Conservation (phyloP, 192 early-diverging fungal species). For the Jimgerdemannia lactiflua region DNA sequence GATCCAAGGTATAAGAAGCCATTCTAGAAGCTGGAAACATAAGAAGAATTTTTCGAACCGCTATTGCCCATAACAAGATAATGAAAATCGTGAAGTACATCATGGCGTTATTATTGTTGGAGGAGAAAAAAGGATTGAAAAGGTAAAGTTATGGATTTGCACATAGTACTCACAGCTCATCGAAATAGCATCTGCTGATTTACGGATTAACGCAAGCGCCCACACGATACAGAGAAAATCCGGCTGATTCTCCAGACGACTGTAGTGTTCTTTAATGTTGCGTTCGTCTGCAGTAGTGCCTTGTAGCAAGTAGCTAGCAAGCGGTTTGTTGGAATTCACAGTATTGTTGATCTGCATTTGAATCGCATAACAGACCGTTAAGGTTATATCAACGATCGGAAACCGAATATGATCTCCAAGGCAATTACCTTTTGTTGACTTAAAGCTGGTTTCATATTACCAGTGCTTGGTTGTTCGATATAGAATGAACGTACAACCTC, state of each 20-base stretch:
- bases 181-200: conserved; percentile 21
- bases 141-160: no score
- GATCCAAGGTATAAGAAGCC: conserved; percentile 62
- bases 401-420: not conserved
- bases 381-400: not conserved
- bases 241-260: conserved; percentile 54
- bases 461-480: not conserved
- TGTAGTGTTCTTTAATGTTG: conserved; percentile 51
- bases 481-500: conserved; percentile 45
- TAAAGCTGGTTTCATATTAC: not conserved
- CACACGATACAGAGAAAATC: conserved; percentile 68
- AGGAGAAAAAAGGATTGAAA: no score
- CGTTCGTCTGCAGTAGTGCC: conserved; percentile 27
- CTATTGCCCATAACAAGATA: conserved; percentile 11
- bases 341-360: conserved; percentile 12
- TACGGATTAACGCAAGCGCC: conserved; percentile 45
- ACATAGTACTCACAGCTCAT: conserved; percentile 20
- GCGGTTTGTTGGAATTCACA: conserved; percentile 19
- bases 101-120: no score
- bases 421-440: conserved; percentile 1
- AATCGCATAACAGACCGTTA: not conserved
- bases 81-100: not conserved
- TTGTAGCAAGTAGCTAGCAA: conserved; percentile 23
- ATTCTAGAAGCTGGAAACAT: conserved; percentile 68
- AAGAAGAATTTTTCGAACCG: conserved; percentile 64